Evolutionary conservation across 129 eudicot species (phyloP).

Genomic region (Helianthus annuus): DNA sequence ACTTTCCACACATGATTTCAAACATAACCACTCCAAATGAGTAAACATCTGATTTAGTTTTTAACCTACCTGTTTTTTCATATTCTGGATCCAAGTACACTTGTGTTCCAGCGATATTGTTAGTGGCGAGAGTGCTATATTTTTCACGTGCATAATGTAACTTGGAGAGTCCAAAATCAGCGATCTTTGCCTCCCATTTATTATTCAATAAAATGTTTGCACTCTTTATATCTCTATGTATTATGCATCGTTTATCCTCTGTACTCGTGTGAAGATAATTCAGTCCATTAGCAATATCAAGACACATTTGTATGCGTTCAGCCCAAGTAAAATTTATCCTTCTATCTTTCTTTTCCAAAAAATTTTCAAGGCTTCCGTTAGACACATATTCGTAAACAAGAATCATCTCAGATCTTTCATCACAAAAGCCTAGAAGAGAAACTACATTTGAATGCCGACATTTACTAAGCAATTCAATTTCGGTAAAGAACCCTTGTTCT

Average conservation of each 20-base stretch:
- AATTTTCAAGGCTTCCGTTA: not conserved
- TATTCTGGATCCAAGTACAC: conserved; percentile 4
- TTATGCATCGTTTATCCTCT: not conserved
- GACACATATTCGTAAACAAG: too few relatives aligned
- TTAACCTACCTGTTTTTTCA: not conserved
- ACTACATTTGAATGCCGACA: conserved; percentile 4
- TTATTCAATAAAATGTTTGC: not conserved
- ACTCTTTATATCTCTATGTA: not conserved
- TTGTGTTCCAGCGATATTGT: not conserved
- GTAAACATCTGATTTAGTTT: not conserved
- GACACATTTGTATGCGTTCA: conserved; percentile 6
- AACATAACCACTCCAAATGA: not conserved
- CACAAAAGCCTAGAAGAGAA: conserved; percentile 1
- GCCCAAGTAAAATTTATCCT: conserved; percentile 1
- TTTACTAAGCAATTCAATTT: conserved; percentile 7
- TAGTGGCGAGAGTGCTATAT: not conserved
- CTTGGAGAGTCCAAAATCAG: conserved; percentile 4
- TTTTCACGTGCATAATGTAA: not conserved
- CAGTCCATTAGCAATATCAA: conserved; percentile 10
- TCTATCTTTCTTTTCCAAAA: not conserved
- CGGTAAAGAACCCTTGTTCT: not conserved
- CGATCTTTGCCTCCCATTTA: conserved; percentile 3
- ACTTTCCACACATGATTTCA: conserved; percentile 12
- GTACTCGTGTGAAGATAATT: not conserved
- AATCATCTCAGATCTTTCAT: not conserved